Evolutionary conservation across 768 basidiomycete species (phyloP).

Genomic region (Podaxis sp.): DNA sequence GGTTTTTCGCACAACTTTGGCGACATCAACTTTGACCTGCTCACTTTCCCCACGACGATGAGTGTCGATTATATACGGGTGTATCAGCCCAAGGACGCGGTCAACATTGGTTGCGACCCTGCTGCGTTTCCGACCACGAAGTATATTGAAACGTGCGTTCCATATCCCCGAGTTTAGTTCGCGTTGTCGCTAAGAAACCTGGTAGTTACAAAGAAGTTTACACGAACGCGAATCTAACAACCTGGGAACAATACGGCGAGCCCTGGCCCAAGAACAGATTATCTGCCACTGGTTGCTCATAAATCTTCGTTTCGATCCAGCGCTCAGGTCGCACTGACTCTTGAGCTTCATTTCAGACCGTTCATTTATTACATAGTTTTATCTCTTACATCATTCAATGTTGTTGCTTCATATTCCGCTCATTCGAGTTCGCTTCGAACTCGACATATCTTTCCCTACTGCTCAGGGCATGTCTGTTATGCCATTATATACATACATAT

Average conservation of each 20-base stretch:
- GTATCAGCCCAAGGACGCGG: constrained; percentile 48
- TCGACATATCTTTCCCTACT: neutral
- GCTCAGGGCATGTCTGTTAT: neutral
- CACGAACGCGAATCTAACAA: constrained; percentile 55
- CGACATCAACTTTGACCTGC: constrained; percentile 49
- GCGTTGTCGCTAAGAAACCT: neutral
- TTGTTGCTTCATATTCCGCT: neutral
- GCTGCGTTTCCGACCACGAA: constrained; percentile 61
- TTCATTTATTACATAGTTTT: neutral
- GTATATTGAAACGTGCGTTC: constrained; percentile 65
- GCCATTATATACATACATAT: neutral
- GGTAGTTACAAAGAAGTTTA: constrained; percentile 63
- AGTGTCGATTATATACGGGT: constrained; percentile 78
- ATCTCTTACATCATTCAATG: neutral
- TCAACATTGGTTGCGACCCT: constrained; percentile 69
- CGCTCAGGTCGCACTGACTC: neutral
- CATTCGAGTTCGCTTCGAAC: neutral
- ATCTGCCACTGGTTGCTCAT: constrained; percentile 13
- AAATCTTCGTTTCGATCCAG: neutral
- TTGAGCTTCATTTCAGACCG: neutral
- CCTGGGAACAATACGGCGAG: constrained; percentile 45
- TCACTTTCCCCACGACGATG: constrained; percentile 59
- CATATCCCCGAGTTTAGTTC: constrained; percentile 17
- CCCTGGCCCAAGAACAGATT: constrained; percentile 56
- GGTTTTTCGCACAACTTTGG: constrained; percentile 70